Percentiles rank a stretch among this genome's conserved stretches.
Conservation (phyloP, 352 stramenopile genomes). For the Blastocystis sp. region DNA sequence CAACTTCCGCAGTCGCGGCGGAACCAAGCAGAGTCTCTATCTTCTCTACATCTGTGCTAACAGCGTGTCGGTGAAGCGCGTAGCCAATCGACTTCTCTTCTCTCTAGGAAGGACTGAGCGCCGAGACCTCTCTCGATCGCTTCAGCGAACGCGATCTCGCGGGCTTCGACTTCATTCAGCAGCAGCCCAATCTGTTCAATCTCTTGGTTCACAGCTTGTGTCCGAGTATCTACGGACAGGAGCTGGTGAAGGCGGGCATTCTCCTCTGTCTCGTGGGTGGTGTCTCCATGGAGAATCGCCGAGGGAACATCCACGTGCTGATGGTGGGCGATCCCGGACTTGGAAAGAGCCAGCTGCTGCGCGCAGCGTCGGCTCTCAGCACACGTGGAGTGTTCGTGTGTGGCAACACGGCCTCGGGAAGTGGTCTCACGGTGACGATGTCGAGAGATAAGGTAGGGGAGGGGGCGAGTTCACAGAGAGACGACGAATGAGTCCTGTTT, state of each 20-base stretch:
- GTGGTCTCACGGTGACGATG: slow-evolving; percentile 86
- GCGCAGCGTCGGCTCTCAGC: slow-evolving; percentile 64
- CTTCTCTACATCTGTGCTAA: slow-evolving; percentile 78
- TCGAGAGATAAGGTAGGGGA: slow-evolving; percentile 76
- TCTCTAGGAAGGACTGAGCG: background rate
- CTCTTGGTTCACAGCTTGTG: slow-evolving; percentile 80
- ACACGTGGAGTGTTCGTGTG: slow-evolving; percentile 87
- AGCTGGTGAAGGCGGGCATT: slow-evolving; percentile 88
- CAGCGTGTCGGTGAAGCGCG: slow-evolving; percentile 64
- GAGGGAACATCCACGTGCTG: slow-evolving; percentile 82
- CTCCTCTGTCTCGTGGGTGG: slow-evolving; percentile 84
- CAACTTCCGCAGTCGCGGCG: background rate
- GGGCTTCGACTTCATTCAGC: slow-evolving; percentile 76
- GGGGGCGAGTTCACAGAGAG: slow-evolving; percentile 70
- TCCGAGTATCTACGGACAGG: slow-evolving; percentile 88
- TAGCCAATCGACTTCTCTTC: background rate
- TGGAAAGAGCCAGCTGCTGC: slow-evolving; percentile 78
- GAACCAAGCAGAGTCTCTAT: slow-evolving; percentile 65
- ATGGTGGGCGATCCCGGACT: slow-evolving; percentile 77
- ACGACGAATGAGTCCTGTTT: slow-evolving; percentile 59
- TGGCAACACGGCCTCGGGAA: slow-evolving; percentile 86
- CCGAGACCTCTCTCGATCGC: slow-evolving; percentile 43
- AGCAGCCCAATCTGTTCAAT: slow-evolving; percentile 77
- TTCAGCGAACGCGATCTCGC: slow-evolving; percentile 81
- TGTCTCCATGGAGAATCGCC: slow-evolving; percentile 62